Percentiles rank a stretch among this genome's conserved stretches.
phyloP scores from a whole-genome alignment of 768 basidiomycete species.

The Mycena amicta region DNA sequence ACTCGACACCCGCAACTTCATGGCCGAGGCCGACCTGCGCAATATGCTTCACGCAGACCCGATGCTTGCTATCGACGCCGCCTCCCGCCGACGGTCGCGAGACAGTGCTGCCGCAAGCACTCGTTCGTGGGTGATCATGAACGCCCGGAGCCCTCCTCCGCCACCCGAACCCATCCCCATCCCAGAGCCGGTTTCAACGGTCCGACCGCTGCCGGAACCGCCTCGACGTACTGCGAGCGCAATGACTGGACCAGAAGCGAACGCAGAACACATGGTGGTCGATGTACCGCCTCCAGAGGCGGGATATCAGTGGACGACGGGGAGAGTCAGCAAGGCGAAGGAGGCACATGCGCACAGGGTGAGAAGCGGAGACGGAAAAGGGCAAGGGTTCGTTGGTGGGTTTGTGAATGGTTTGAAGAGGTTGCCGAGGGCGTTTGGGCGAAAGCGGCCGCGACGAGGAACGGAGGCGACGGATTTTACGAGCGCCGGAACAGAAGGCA shows the following conservation, averaged over 20 bases:
- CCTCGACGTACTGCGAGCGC: slow-evolving; percentile 5
- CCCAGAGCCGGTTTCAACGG: slow-evolving; percentile 14
- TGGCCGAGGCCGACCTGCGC: neutral
- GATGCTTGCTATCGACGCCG: neutral
- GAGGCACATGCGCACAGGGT: slow-evolving; percentile 3
- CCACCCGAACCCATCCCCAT: slow-evolving; percentile 13
- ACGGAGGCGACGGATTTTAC: slow-evolving; percentile 14
- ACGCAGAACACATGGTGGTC: slow-evolving; percentile 15
- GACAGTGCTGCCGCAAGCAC: slow-evolving; percentile 21
- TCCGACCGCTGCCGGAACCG: slow-evolving; percentile 18
- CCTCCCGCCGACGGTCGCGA: slow-evolving; percentile 13
- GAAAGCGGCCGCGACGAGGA: slow-evolving; percentile 10
- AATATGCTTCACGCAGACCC: neutral
- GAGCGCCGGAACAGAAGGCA: slow-evolving; percentile 13
- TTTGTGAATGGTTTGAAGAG: slow-evolving; percentile 20
- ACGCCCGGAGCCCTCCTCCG: slow-evolving; percentile 14
- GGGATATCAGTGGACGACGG: slow-evolving; percentile 19
- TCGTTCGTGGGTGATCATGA: slow-evolving; percentile 22
- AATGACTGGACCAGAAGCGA: neutral
- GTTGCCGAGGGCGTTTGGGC: slow-evolving; percentile 17
- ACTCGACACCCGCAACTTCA: neutral
- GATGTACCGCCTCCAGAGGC: slow-evolving; percentile 8
- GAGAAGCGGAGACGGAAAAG: neutral
- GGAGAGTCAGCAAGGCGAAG: slow-evolving; percentile 5
- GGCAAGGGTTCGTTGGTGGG: slow-evolving; percentile 19